These are phyloP conservation scores for Claviceps maximensis DNA, from an alignment of 2,329 filamentous ascomycete genomes.

Conservation along the genomic window DNA sequence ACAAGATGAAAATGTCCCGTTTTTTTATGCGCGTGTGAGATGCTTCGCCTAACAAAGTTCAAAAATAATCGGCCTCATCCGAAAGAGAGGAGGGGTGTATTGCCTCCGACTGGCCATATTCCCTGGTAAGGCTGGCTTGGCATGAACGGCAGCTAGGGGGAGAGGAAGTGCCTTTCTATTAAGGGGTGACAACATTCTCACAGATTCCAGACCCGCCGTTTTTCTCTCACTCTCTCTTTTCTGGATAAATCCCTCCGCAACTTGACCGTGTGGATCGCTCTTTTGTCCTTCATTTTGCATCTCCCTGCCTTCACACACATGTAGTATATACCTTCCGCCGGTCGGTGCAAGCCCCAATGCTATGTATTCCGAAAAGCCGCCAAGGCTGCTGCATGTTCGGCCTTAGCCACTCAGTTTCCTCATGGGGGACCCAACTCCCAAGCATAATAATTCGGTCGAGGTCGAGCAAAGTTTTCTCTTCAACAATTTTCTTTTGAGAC, in stretches of 20 bases:
- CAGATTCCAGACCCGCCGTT: neutral
- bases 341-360: neutral
- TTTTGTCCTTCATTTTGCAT: slow-evolving; percentile 1
- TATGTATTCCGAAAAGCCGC: neutral
- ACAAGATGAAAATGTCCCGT: neutral
- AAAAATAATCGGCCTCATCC: neutral
- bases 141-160: neutral
- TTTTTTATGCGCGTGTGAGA: neutral
- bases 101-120: neutral
- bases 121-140: neutral
- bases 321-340: neutral
- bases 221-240: neutral
- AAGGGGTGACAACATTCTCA: neutral
- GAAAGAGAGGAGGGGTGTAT: neutral
- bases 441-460: neutral
- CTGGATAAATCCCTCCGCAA: neutral
- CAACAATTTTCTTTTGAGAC: no score
- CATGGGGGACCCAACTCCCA: neutral
- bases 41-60: neutral
- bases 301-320: neutral
- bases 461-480: neutral
- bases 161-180: neutral
- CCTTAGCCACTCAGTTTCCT: neutral
- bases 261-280: neutral
- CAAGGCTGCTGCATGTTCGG: slow-evolving; percentile 1